A percentile compares a stretch with the other conserved stretches of the same genome.
These are phyloP conservation scores for Apiosordaria backusii DNA, from an alignment of 495 filamentous ascomycete species.

Conservation along the genomic window DNA sequence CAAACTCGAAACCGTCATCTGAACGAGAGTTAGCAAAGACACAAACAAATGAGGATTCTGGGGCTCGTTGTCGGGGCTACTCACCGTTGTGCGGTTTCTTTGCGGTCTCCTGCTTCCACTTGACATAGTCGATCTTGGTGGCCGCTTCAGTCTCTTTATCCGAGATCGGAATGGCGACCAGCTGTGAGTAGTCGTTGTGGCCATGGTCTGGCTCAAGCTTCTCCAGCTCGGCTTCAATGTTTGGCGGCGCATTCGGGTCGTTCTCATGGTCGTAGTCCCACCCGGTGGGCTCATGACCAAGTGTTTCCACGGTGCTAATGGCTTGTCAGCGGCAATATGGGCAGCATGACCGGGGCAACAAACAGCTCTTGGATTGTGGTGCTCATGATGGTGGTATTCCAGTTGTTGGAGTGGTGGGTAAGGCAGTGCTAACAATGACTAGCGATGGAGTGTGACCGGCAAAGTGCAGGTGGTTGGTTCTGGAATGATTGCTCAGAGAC, in stretches of 20 bases:
- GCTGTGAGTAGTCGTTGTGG: conserved; percentile 2
- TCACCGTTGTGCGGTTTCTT: background rate
- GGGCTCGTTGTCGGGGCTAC: background rate
- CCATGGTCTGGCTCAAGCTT: conserved; percentile 1
- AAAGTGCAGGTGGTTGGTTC: no score
- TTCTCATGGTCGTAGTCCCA: background rate
- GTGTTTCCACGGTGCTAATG: background rate
- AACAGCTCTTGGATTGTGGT: background rate
- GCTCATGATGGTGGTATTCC: background rate
- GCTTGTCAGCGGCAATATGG: background rate
- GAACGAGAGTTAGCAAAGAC: background rate
- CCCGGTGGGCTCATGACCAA: background rate
- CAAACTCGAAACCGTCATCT: background rate
- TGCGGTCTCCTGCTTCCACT: background rate
- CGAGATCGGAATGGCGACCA: background rate
- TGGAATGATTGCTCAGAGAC: no score
- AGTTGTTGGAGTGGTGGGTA: no score
- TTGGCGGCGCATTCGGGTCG: background rate
- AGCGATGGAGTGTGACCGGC: no score
- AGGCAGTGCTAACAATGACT: no score
- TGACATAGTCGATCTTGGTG: conserved; percentile 2
- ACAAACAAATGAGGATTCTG: background rate
- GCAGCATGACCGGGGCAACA: background rate
- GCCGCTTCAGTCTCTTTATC: background rate
- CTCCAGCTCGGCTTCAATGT: background rate